Conservation (phyloP, 352 stramenopile species). For the Phytophthora multivora region DNA sequence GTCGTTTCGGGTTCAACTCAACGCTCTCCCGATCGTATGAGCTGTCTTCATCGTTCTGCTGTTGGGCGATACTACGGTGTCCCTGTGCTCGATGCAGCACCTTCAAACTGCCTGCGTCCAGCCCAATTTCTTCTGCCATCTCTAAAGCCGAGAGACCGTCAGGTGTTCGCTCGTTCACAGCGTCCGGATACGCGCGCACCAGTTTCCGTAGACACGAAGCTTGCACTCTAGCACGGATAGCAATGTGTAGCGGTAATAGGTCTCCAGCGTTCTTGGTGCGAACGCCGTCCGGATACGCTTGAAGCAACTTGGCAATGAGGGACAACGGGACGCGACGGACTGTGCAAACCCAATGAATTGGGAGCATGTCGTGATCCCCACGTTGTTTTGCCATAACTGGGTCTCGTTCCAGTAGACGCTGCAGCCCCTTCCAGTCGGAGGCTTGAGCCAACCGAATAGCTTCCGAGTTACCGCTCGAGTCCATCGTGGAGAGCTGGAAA, state of each 20-base stretch:
- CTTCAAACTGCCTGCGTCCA: constrained; percentile 50
- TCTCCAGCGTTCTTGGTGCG: constrained; percentile 64
- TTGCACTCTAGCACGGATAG: constrained; percentile 61
- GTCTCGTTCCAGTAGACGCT: constrained; percentile 62
- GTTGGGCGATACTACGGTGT: constrained; percentile 14
- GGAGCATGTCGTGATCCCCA: constrained; percentile 86
- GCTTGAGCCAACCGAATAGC: constrained; percentile 78
- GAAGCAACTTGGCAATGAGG: constrained; percentile 65
- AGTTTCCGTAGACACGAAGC: constrained; percentile 58
- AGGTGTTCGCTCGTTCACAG: constrained; percentile 49
- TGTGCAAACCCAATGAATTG: constrained; percentile 82
- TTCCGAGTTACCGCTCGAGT: constrained; percentile 47
- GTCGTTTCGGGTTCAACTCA: constrained; percentile 11
- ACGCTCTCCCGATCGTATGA: constrained; percentile 22
- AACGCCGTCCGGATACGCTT: constrained; percentile 64
- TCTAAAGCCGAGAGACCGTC: constrained; percentile 56
- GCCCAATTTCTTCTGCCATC: constrained; percentile 50
- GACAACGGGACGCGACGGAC: constrained; percentile 62
- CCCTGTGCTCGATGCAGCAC: constrained; percentile 45
- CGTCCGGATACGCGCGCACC: constrained; percentile 56
- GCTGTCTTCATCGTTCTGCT: constrained; percentile 23
- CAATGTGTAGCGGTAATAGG: constrained; percentile 80
- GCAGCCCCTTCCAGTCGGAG: constrained; percentile 76
- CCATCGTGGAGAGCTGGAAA: constrained; percentile 16
- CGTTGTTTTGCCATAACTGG: constrained; percentile 49